Evolutionary conservation across 192 early-diverging fungal genomes (phyloP), one percentile per base, ranked within the genome.

Genomic region (Gorgonomyces haynaldii): DNA sequence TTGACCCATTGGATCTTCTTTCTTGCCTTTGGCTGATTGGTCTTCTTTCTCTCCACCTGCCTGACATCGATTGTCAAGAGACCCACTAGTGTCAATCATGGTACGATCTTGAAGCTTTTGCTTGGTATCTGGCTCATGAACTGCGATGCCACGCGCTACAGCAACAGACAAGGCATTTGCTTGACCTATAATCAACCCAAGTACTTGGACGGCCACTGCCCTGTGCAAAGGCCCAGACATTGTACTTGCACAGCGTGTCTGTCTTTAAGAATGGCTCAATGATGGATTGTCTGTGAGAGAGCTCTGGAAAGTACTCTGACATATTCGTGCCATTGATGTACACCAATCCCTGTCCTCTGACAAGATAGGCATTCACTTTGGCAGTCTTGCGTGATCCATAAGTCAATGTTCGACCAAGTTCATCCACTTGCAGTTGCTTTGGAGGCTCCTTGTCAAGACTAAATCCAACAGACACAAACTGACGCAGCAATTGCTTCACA

Each of bases 21-120:
- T 55, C 92, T 78, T n/a, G 90, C 88, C 71, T 86, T 87, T 20
- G 83, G 83, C 61, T 91, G 87, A 44, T 88, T 88, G 26, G 89
- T 85, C 85, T 96, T 96, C 66, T 96, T 96, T 50, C 90, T 78
- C 64, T 96, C 92, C 17, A 93, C 90, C 45, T 76, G 76, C 40
- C 69, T 46, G 7, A 45, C 48, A 37, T 72, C 65, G 29, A 65
- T 61, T 42, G n/a, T 65, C 9, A 45, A 45, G 10, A 71, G 50
- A 1, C 60, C 58, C 0, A 42, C 56, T 64, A 30, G 37, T 6
- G 50, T 8, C 9, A 37, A n/a, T n/a, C 12, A 12, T 48, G 50
- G 39, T 38, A 62, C 83, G 71, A 37, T 61, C 61, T 26, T 69
- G 53, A 7, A 91, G 59, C 9, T 54, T 56, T 2, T 62, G 60